phyloP scores from a whole-genome alignment of 2,329 filamentous ascomycete genomes.

The Cladosporium cucumerinum region DNA sequence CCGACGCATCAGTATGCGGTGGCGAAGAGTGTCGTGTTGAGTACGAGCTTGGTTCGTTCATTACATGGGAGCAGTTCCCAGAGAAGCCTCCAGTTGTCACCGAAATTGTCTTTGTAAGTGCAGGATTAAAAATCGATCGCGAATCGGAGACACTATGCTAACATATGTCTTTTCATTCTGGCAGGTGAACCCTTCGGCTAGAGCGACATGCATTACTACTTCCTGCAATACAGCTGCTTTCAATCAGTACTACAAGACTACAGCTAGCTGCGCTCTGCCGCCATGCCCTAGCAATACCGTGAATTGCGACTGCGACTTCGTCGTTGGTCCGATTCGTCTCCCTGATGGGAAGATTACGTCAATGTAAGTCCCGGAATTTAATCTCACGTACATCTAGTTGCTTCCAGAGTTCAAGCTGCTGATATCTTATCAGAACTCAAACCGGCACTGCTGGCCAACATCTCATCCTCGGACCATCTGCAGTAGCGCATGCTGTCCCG shows the following conservation, averaged over 20 bases:
- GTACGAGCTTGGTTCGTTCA: conserved; percentile 20
- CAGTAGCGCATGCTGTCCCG: conserved; percentile 19
- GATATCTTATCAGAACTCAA: conserved; percentile 18
- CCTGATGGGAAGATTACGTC: conserved; percentile 20
- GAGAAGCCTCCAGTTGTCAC: conserved; percentile 20
- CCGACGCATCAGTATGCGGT: conserved; percentile 17
- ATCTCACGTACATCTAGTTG: background rate
- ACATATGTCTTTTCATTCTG: background rate
- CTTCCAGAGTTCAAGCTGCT: background rate
- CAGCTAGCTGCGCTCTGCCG: conserved; percentile 17
- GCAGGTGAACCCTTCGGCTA: conserved; percentile 16
- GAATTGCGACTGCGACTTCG: conserved; percentile 25
- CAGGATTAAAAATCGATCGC: background rate
- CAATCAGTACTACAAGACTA: conserved; percentile 20
- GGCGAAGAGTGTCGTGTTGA: conserved; percentile 21
- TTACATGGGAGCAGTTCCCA: conserved; percentile 20
- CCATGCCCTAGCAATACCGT: conserved; percentile 27
- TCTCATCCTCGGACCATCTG: conserved; percentile 23
- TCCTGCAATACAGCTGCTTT: conserved; percentile 24
- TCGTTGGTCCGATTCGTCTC: conserved; percentile 22
- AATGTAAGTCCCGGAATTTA: conserved; percentile 20
- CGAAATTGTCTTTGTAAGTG: conserved; percentile 17
- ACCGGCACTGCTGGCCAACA: conserved; percentile 22
- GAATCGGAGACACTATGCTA: background rate
- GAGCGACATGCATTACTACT: conserved; percentile 25